Evolutionary conservation across 306 rosid species (phyloP).

Genomic region (Parietaria judaica): DNA sequence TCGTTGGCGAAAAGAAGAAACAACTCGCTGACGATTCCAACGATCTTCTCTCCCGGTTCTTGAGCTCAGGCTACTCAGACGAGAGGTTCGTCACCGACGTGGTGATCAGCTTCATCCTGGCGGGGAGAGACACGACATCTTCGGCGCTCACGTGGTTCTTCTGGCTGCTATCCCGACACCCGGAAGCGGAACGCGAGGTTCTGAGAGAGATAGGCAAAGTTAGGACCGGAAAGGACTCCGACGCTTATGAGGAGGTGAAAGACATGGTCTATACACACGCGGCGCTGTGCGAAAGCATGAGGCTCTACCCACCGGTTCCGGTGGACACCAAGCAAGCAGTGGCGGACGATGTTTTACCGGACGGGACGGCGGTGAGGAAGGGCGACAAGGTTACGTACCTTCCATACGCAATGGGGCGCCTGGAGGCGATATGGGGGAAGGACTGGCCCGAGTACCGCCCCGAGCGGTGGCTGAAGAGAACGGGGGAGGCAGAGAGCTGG

Average conservation of each 20-base stretch:
- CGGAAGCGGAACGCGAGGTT: constrained; percentile 29
- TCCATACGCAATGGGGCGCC: constrained; percentile 53
- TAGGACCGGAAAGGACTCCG: not conserved
- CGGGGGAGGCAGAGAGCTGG: constrained; percentile 26
- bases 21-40: constrained; percentile 28
- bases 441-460: constrained; percentile 58
- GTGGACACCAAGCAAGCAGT: constrained; percentile 27
- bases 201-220: constrained; percentile 18
- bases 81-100: constrained; percentile 42
- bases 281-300: constrained; percentile 61
- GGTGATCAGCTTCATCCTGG: constrained; percentile 50
- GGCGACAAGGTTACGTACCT: constrained; percentile 49
- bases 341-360: constrained; percentile 47
- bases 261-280: constrained; percentile 61
- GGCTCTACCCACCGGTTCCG: constrained; percentile 60
- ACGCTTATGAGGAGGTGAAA: constrained; percentile 35
- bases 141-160: constrained; percentile 59
- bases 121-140: constrained; percentile 60
- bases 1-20: constrained; percentile 34
- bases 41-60: constrained; percentile 44
- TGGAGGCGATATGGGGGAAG: constrained; percentile 49
- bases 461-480: constrained; percentile 52
- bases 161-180: constrained; percentile 44
- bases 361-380: constrained; percentile 52
- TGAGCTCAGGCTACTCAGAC: constrained; percentile 45